Conservation (phyloP, 148 eudicot species). For the Suaeda aralocaspica region DNA sequence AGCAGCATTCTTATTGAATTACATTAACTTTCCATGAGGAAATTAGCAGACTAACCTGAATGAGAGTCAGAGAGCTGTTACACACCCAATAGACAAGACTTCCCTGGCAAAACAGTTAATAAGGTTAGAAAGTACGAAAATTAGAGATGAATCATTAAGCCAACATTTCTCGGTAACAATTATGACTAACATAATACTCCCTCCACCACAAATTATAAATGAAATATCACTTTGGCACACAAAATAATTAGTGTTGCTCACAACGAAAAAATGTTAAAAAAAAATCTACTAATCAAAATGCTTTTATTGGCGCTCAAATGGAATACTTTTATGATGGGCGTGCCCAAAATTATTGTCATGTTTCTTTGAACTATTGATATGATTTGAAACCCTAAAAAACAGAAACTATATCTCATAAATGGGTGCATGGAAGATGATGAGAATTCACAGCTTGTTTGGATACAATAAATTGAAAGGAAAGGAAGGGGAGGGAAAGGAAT, state of each 20-base stretch:
- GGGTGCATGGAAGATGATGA: not conserved
- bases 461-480: too few relatives aligned
- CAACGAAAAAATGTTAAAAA: not conserved
- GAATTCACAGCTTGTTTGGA: not conserved
- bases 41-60: conserved; percentile 56
- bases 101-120: conserved; percentile 46
- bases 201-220: not conserved
- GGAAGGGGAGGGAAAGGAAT: too few relatives aligned
- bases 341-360: not conserved
- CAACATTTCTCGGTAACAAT: not conserved
- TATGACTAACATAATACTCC: not conserved
- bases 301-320: not conserved
- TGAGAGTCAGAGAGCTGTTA: conserved; percentile 46
- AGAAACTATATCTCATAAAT: not conserved
- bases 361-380: not conserved
- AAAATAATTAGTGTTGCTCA: not conserved
- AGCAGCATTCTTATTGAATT: not conserved
- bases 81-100: conserved; percentile 73
- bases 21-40: conserved; percentile 1
- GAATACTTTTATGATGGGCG: not conserved
- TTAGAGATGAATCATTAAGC: not conserved
- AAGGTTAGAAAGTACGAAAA: not conserved
- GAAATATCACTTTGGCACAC: not conserved
- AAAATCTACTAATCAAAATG: not conserved
- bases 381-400: not conserved